Conservation (phyloP, 176 grass and related monocot genomes). For the Dactylis glomerata region DNA sequence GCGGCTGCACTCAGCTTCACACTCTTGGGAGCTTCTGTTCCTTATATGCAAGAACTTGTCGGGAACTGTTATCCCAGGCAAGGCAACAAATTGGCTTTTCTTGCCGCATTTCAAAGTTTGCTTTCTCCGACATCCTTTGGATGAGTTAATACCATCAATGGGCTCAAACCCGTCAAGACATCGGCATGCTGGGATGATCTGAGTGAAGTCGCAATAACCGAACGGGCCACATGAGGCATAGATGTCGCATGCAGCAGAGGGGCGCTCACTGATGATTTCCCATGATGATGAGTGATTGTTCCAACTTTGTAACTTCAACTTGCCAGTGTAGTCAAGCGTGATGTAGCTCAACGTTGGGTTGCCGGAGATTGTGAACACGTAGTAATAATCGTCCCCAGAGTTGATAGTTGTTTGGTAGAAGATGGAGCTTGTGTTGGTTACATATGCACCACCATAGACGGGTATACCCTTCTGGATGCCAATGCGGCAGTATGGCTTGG, state of each 20-base stretch:
- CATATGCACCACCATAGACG: background rate
- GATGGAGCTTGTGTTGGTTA: background rate
- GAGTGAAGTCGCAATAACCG: conserved; percentile 17
- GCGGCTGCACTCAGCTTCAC: background rate
- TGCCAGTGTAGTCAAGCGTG: background rate
- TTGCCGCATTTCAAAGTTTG: background rate
- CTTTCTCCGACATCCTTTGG: background rate
- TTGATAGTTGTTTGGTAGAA: background rate
- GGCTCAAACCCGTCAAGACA: background rate
- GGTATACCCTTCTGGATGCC: accelerated
- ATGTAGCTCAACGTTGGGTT: background rate
- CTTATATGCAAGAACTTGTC: background rate
- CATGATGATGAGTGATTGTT: background rate
- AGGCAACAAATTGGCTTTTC: background rate
- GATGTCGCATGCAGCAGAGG: background rate
- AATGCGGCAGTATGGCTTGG: background rate
- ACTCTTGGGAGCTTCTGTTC: background rate
- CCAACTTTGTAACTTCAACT: background rate
- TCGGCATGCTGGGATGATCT: background rate
- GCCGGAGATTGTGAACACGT: background rate
- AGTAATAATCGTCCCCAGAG: background rate
- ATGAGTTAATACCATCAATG: background rate
- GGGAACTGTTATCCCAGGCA: background rate
- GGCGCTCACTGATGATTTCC: background rate
- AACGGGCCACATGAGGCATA: conserved; percentile 16